Base-by-base conservation (phyloP, 164 flowering plant genomes). In the Sedum album region DNA sequence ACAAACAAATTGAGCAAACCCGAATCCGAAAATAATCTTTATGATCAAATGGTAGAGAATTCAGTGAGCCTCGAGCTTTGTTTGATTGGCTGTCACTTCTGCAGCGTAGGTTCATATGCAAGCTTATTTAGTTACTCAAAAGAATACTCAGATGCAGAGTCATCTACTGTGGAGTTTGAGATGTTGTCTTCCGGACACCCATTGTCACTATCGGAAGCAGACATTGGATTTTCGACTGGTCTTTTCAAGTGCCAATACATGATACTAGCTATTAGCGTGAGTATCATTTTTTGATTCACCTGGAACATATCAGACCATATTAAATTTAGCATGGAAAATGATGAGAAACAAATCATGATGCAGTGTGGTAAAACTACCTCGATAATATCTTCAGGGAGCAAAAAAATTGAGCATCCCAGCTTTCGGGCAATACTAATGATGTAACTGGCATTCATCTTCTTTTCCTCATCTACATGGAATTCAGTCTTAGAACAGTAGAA, bases 241-340 rank as follows among this genome's bases (percentile, higher is more conserved):
- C 87, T 85, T 76, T 85, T 86, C 82, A 88, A 72, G 81, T 69
- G 79, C 97, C 97, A 89, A 67, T 88, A 86, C 91, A 84, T 90
- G 17, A 92, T 85, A 70, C 95, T 92, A 62, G 97, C 97, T 31
- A 92, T 86, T 76, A 92, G 71, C 2, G 94, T 92, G 7, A 88
- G 91, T 64, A 91, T 86, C 97, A 91, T 91, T 83, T 89, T 91
- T 73, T 85, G 96, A 71, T 91, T 91, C 68, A 91, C 96, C 97
- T 91, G 85, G 25, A 67, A 55, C 17, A 15, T 4, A 18, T 36
- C 13, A 14, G n/a, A n/a, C n/a, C n/a, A n/a, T n/a, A n/a, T n/a
- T n/a, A n/a, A n/a, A n/a, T 18, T 23, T 25, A 28, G 15, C 25
- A 23, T 23, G 18, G 2, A 66, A 23, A 13, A 57, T 13, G 38